phyloP scores from a whole-genome alignment of 768 basidiomycete genomes.

The Cyclocybe aegerita region DNA sequence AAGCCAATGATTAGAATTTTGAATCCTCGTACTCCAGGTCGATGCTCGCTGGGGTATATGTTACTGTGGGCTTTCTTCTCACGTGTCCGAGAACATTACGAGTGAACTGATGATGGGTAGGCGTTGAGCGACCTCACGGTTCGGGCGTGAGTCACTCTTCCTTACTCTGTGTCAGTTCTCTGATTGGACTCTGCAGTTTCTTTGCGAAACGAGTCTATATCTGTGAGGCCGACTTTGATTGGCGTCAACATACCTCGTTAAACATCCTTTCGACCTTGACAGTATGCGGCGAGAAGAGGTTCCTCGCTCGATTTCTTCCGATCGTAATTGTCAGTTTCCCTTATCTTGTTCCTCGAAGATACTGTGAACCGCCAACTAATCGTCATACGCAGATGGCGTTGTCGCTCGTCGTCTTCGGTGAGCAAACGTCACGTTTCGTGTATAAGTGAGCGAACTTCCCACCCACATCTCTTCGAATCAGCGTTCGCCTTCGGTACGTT shows the following conservation, averaged over 20 bases:
- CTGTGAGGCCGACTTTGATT: conserved; percentile 6
- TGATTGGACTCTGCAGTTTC: conserved; percentile 7
- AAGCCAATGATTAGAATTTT: background rate
- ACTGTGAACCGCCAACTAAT: background rate
- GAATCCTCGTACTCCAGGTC: conserved; percentile 11
- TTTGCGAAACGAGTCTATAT: conserved; percentile 19
- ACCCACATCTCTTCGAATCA: too few species aligned
- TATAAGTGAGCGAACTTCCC: too few species aligned
- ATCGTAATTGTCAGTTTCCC: conserved; percentile 12
- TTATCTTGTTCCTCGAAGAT: background rate
- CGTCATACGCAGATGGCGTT: background rate
- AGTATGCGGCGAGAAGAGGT: conserved; percentile 16
- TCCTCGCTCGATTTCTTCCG: conserved; percentile 12
- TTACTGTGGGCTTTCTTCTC: conserved; percentile 14
- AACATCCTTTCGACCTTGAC: background rate
- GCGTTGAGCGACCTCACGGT: conserved; percentile 21
- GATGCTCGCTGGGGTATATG: conserved; percentile 18
- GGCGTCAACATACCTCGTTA: too few species aligned
- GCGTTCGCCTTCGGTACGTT: too few species aligned
- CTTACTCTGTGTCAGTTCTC: background rate
- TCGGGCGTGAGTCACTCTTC: conserved; percentile 10
- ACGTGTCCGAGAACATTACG: background rate
- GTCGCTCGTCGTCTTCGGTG: conserved; percentile 12
- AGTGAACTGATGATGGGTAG: conserved; percentile 3
- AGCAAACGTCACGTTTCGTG: background rate